Evolutionary conservation across 768 basidiomycete genomes (phyloP).

Genomic region (Suillus decipiens): DNA sequence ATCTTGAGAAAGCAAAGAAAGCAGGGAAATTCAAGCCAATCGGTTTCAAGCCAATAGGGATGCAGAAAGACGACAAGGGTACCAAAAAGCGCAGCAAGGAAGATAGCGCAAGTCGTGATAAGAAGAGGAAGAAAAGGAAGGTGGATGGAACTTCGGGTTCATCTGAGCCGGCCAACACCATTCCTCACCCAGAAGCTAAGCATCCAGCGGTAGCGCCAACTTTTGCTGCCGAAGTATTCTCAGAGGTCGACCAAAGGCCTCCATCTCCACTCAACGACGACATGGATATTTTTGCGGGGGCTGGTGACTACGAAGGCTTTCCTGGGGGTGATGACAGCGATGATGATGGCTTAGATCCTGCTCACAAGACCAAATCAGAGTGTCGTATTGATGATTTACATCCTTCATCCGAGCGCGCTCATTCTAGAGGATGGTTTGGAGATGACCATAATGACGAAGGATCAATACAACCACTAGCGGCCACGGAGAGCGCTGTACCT

Average conservation of each 20-base stretch:
- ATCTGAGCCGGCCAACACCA: constrained; percentile 26
- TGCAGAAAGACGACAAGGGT: constrained; percentile 43
- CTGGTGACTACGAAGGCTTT: constrained; percentile 79
- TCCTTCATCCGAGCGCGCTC: constrained; percentile 8
- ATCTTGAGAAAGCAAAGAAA: constrained; percentile 40
- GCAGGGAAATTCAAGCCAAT: constrained; percentile 50
- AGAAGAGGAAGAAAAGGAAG: constrained; percentile 63
- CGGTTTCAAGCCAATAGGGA: constrained; percentile 65
- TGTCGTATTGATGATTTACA: background rate
- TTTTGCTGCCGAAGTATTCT: constrained; percentile 8
- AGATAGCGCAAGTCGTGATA: constrained; percentile 39
- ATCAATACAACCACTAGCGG: background rate
- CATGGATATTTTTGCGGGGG: constrained; percentile 86
- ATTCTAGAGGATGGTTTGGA: constrained; percentile 46
- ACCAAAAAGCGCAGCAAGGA: constrained; percentile 48
- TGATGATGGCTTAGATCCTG: constrained; percentile 15
- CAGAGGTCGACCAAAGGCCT: constrained; percentile 12
- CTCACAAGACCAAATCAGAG: constrained; percentile 11
- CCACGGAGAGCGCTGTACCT: constrained; percentile 11
- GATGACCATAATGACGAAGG: constrained; percentile 37
- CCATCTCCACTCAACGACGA: constrained; percentile 48
- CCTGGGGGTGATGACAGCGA: constrained; percentile 46
- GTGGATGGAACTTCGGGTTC: constrained; percentile 31
- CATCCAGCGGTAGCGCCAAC: constrained; percentile 8
- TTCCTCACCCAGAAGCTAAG: constrained; percentile 24